Evolutionary conservation across 108 stramenopile genomes (phyloP), one percentile per base, ranked within the genome.

Genomic region (Aurantiochytrium sp.): DNA sequence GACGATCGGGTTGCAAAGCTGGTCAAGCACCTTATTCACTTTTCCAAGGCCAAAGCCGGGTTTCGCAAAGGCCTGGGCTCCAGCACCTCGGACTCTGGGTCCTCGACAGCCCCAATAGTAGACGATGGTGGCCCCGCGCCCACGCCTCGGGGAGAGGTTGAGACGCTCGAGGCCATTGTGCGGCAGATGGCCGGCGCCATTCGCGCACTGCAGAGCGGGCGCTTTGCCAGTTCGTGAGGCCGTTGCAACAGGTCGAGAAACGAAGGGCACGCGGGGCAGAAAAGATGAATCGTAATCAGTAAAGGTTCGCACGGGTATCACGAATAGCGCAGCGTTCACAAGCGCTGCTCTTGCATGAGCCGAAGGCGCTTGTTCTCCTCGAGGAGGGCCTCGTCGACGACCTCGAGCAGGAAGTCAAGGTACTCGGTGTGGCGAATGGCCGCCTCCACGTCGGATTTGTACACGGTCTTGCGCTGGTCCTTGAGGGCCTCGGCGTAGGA

Each of bases 361-460:
- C 45, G 39, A 81, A 81, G 73, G 6, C 30, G 4, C 8, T 24
- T 37, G 8, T 81, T 22, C 45, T 81, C 73, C 17, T 41, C 73
- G n/a, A n/a, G n/a, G 17, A 81, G 2, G 6, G 36, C 32, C 32
- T 30, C 73, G 3, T 81, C 73, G 2, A 81, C 39, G 30, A 81
- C 39, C n/a, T 81, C 73, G 27, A 81, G 24, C 73, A 81, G 24
- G 10, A 85, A 85, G 2, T 96, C 96, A 87, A 95, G 95, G 65
- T 95, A 93, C 86, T 96, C 95, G 32, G 95, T 95, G 81, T 94
- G 92, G 87, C 93, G 93, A 87, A 97, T 95, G 12, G 96, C 96
- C 68, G 95, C 95, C 37, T 92, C 89, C 32, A 96, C 92, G 90
- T 97, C 96, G 87, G 95, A 95, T 90, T 95, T 96, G 87, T 95